phyloP scores from a whole-genome alignment of 164 flowering plant genomes.

The Magnolia sinica region DNA sequence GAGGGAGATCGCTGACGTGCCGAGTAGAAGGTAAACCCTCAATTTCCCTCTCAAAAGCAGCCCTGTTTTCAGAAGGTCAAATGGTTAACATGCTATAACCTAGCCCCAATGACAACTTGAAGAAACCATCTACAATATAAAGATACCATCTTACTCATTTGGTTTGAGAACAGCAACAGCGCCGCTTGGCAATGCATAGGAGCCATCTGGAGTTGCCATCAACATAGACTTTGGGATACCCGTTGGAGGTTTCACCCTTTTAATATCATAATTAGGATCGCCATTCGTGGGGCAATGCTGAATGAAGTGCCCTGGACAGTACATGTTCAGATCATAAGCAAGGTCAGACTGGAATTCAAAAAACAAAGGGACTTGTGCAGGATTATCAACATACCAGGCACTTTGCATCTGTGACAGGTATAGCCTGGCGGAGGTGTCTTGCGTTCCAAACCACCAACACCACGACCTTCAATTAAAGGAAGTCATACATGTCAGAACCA shows the following conservation, averaged over 20 bases:
- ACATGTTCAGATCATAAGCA: background rate
- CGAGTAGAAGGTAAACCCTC: slow-evolving; percentile 89
- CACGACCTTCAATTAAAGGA: slow-evolving; percentile 28
- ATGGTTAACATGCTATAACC: background rate
- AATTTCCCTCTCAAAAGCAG: slow-evolving; percentile 94
- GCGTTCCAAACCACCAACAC: slow-evolving; percentile 51
- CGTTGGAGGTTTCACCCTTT: slow-evolving; percentile 85
- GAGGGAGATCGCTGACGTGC: slow-evolving; percentile 76
- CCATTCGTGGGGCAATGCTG: slow-evolving; percentile 99
- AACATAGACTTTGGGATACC: slow-evolving; percentile 98
- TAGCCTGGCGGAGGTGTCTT: slow-evolving; percentile 94
- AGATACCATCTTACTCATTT: slow-evolving; percentile 65
- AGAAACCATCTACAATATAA: background rate
- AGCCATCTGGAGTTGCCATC: slow-evolving; percentile 84
- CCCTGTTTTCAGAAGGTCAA: slow-evolving; percentile 41
- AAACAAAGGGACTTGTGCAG: background rate
- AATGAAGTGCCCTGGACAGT: slow-evolving; percentile 77
- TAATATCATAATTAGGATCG: slow-evolving; percentile 84
- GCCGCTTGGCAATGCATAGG: slow-evolving; percentile 96
- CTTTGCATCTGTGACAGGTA: slow-evolving; percentile 90
- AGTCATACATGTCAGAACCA: background rate
- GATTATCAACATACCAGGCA: slow-evolving; percentile 55
- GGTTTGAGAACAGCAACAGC: slow-evolving; percentile 82
- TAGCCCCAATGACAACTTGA: background rate
- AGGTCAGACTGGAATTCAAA: background rate